Percentiles rank a stretch among this genome's conserved stretches.
These are phyloP conservation scores for Acer campestre DNA, from an alignment of 345 rosid species.

Conservation along the genomic window DNA sequence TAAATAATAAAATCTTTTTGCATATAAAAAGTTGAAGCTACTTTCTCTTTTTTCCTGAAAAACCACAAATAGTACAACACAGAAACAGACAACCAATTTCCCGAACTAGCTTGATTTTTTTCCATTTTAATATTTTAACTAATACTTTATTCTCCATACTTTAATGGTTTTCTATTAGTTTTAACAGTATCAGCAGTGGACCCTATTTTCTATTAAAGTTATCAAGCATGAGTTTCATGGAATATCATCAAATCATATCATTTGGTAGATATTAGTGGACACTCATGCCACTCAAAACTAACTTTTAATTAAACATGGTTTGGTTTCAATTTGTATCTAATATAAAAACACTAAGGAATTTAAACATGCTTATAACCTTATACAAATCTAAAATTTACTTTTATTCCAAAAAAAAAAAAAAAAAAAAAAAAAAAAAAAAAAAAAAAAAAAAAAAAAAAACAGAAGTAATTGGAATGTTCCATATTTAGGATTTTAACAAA, in stretches of 20 bases:
- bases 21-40: not conserved
- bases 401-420: too few species aligned
- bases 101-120: conserved; percentile 16
- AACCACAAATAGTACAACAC: not conserved
- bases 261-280: too few species aligned
- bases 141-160: not conserved
- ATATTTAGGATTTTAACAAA: not conserved
- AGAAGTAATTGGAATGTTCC: not conserved
- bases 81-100: conserved; percentile 7
- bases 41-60: not conserved
- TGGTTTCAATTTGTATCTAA: too few species aligned
- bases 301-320: too few species aligned
- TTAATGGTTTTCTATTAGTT: not conserved
- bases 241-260: too few species aligned
- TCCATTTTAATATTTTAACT: conserved; percentile 16
- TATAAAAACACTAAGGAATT: too few species aligned
- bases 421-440: too few species aligned
- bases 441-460: too few species aligned
- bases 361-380: too few species aligned
- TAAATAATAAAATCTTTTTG: too few species aligned
- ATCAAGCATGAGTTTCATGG: not conserved
- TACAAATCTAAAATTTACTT: too few species aligned
- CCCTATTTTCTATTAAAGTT: not conserved
- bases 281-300: too few species aligned
- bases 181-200: not conserved